Conservation (phyloP, 306 rosid genomes). For the Cucumis sativus region DNA sequence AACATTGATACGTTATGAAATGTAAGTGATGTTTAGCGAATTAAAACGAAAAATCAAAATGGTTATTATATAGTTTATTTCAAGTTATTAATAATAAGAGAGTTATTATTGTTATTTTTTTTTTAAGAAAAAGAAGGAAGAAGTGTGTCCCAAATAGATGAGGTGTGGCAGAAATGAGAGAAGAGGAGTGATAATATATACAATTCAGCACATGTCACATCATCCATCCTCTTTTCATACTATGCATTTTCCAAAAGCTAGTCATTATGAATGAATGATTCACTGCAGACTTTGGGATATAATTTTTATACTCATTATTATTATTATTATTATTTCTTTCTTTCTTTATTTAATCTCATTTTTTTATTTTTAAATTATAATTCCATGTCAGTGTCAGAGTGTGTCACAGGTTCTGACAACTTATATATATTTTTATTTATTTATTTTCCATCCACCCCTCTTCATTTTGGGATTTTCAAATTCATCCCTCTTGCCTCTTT, state of each 20-base stretch:
- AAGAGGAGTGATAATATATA: not conserved
- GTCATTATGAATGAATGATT: conserved; percentile 9
- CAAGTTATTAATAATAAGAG: too few species aligned
- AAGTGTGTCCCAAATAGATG: not conserved
- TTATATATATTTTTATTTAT: not conserved
- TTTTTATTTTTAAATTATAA: not conserved
- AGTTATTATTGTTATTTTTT: too few species aligned
- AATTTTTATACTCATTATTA: not conserved
- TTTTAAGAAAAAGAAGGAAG: too few species aligned
- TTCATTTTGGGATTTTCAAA: not conserved
- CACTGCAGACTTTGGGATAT: conserved; percentile 6
- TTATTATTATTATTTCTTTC: not conserved
- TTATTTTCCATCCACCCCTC: not conserved
- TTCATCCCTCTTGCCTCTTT: not conserved
- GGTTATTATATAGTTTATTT: too few species aligned
- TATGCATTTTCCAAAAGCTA: conserved; percentile 8
- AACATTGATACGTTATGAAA: too few species aligned
- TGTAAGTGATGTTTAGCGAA: too few species aligned
- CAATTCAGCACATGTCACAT: conserved; percentile 5
- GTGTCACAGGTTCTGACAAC: conserved; percentile 1
- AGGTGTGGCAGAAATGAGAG: not conserved
- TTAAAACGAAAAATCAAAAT: too few species aligned
- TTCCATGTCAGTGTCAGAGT: not conserved
- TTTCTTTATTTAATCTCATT: not conserved
- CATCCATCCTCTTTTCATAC: not conserved